These are phyloP conservation scores for Tricholoma terreum DNA, from an alignment of 768 basidiomycete genomes.

Conservation along the genomic window DNA sequence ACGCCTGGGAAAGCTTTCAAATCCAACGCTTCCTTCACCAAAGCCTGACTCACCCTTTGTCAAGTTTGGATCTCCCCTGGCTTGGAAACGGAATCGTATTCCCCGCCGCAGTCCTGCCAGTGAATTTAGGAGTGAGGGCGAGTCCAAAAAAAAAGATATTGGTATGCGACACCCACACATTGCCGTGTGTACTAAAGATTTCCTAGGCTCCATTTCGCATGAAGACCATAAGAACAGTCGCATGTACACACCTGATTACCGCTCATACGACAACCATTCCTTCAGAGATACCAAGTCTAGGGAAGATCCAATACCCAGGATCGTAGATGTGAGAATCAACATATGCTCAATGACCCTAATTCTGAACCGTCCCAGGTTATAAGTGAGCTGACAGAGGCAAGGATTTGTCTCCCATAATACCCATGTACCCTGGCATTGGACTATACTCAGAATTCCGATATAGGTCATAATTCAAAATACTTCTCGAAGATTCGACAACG, in stretches of 20 bases:
- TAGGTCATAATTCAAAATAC: conserved; percentile 51
- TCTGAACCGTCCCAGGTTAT: conserved; percentile 36
- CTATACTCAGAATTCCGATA: neutral
- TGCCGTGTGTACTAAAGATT: neutral
- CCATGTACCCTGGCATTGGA: too few relatives aligned
- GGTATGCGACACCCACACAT: neutral
- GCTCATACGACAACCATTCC: neutral
- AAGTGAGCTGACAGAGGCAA: conserved; percentile 47
- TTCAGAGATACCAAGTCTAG: neutral
- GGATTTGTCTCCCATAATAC: neutral
- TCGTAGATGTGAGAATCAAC: conserved; percentile 38
- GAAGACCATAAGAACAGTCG: neutral
- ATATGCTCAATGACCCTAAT: neutral
- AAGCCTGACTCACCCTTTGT: neutral
- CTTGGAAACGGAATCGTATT: neutral
- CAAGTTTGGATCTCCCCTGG: neutral
- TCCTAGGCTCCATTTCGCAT: neutral
- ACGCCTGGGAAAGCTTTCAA: neutral
- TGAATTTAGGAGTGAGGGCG: neutral
- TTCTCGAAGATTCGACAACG: conserved; percentile 42
- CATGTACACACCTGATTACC: neutral
- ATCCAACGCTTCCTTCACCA: neutral
- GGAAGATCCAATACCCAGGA: conserved; percentile 17
- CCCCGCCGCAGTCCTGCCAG: neutral
- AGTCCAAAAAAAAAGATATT: neutral